A percentile compares a stretch with the other conserved stretches of the same genome.
These are phyloP conservation scores for Leucocoprinus sp. DNA, from an alignment of 768 basidiomycete species.

Conservation along the genomic window DNA sequence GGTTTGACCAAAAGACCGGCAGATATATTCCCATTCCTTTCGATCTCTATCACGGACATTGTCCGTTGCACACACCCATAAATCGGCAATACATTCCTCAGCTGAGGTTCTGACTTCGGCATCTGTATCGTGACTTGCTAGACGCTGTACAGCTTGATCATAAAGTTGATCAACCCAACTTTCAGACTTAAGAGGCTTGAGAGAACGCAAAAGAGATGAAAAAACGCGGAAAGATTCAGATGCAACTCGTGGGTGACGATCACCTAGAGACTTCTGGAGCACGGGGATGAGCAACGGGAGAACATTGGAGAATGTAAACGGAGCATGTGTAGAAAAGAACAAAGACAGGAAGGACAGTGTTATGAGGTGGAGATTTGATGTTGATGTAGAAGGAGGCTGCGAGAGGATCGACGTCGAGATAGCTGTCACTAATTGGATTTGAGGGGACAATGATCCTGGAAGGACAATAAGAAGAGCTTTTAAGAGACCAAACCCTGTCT, in stretches of 20 bases:
- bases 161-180: constrained; percentile 74
- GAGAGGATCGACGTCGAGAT: constrained; percentile 59
- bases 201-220: constrained; percentile 69
- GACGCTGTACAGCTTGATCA: constrained; percentile 57
- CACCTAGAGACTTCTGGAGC: constrained; percentile 64
- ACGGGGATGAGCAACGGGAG: constrained; percentile 66
- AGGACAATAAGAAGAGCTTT: constrained; percentile 70
- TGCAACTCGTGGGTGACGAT: constrained; percentile 84
- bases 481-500: constrained; percentile 80
- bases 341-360: constrained; percentile 79
- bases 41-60: constrained; percentile 52
- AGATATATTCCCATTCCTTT: constrained; percentile 77
- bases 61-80: constrained; percentile 84
- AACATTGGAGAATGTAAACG: constrained; percentile 47
- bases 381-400: constrained; percentile 63
- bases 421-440: constrained; percentile 54
- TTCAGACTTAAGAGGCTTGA: constrained; percentile 56
- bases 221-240: constrained; percentile 86
- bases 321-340: constrained; percentile 68
- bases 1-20: constrained; percentile 60
- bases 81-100: constrained; percentile 74
- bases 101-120: constrained; percentile 81
- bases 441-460: constrained; percentile 71
- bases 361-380: constrained; percentile 75
- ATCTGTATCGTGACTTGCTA: constrained; percentile 81